Evolutionary conservation across 805 yeast genomes (phyloP).

Genomic region (Clavispora carvajalis): DNA sequence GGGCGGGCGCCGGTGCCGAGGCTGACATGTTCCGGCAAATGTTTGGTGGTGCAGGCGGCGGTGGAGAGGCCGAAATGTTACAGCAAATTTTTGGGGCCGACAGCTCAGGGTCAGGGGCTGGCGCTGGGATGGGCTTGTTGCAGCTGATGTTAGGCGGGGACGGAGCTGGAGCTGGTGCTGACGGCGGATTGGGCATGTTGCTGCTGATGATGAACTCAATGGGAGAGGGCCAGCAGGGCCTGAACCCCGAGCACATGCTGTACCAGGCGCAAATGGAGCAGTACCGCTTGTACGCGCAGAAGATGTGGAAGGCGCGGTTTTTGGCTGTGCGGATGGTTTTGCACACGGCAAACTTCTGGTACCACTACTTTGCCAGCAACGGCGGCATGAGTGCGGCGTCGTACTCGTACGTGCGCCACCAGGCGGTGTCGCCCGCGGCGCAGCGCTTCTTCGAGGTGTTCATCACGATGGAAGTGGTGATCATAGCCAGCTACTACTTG

Average conservation of each 20-base stretch:
- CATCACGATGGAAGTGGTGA: conserved; percentile 26
- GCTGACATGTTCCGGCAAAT: too few species aligned
- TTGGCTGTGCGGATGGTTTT: conserved; percentile 25
- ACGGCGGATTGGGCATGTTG: conserved; percentile 19
- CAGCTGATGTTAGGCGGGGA: not conserved
- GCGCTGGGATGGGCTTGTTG: conserved; percentile 5
- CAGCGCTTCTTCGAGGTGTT: conserved; percentile 23
- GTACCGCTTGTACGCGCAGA: conserved; percentile 30
- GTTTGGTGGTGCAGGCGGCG: too few species aligned
- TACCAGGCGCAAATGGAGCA: conserved; percentile 26
- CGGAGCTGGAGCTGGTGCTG: conserved; percentile 5
- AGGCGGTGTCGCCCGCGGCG: conserved; percentile 9
- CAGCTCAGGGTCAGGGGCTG: not conserved
- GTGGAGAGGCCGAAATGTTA: too few species aligned
- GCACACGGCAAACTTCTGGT: conserved; percentile 27
- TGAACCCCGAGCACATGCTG: conserved; percentile 13
- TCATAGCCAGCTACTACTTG: conserved; percentile 30
- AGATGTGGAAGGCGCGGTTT: conserved; percentile 27
- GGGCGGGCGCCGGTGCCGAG: too few species aligned
- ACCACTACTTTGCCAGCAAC: conserved; percentile 23
- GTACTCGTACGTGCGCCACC: conserved; percentile 20
- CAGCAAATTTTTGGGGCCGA: not conserved
- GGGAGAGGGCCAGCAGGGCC: conserved; percentile 6
- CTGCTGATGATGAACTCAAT: conserved; percentile 31
- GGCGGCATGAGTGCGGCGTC: conserved; percentile 23